A percentile compares a stretch with the other conserved stretches of the same genome.
Conservation (phyloP, 2,329 filamentous ascomycete genomes). For the Westerdykella sp. region DNA sequence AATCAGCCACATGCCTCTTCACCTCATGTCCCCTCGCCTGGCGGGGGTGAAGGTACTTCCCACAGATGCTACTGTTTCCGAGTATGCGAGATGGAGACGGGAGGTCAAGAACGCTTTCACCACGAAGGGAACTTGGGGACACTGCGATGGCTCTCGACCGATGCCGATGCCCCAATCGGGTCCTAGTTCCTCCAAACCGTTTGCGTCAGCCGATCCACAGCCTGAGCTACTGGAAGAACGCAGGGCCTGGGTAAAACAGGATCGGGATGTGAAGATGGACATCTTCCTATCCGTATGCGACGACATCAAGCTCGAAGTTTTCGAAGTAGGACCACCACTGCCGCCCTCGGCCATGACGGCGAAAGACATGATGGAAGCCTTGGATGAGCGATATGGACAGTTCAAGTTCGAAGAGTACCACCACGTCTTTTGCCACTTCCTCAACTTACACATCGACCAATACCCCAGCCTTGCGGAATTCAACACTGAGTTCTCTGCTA, state of each 20-base stretch:
- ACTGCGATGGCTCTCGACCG: slow-evolving; percentile 25
- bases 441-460: slow-evolving; percentile 34
- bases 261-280: slow-evolving; percentile 33
- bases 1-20: slow-evolving; percentile 6
- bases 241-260: slow-evolving; percentile 30
- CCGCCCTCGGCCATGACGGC: slow-evolving; percentile 29
- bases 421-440: slow-evolving; percentile 34
- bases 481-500: slow-evolving; percentile 28
- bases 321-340: slow-evolving; percentile 30
- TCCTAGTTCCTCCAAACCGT: slow-evolving; percentile 15
- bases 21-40: slow-evolving; percentile 22
- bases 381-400: slow-evolving; percentile 22
- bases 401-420: slow-evolving; percentile 34
- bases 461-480: slow-evolving; percentile 28
- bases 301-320: slow-evolving; percentile 34
- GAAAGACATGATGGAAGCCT: slow-evolving; percentile 26
- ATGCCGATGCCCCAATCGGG: slow-evolving; percentile 33
- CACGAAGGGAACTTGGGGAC: slow-evolving; percentile 28
- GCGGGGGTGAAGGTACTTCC: slow-evolving; percentile 24
- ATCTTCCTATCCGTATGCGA: slow-evolving; percentile 33
- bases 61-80: slow-evolving; percentile 22
- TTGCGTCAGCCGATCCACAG: slow-evolving; percentile 18
- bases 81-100: slow-evolving; percentile 30
- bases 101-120: slow-evolving; percentile 26
- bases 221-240: slow-evolving; percentile 30